Evolutionary conservation across 2,329 filamentous ascomycete species (phyloP), one percentile per base, ranked within the genome.

Genomic region (Tolypocladium inflatum): DNA sequence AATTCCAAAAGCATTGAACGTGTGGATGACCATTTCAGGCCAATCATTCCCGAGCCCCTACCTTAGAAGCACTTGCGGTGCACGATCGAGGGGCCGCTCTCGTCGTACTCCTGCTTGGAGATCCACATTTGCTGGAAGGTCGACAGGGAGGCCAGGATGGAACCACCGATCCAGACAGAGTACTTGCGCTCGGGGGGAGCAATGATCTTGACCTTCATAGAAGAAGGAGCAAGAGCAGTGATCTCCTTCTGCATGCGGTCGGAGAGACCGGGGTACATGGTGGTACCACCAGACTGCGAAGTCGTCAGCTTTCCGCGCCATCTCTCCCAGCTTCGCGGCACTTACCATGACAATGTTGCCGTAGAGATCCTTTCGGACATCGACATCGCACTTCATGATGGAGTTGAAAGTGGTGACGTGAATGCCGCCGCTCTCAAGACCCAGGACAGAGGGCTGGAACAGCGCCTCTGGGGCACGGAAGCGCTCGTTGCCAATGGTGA

Each of bases 111-210:
- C 84, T 99, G 94, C 91, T 99, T 99, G 73, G 94, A 99, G 88
- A 99, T 97, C 94, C 94, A 99, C 94, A 99, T 99, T 84, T 99
- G 94, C 86, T 99, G 94, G 93, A 99, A 99, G 80, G 94, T 99
- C 70, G 94, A 99, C 73, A 99, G 90, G 66, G 94, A 99, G 71
- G 94, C 94, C 74, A 99, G 83, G 82, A 99, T 99, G 79, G 94
- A 99, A 87, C 94, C 94, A 94, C 94, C 94, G 78, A 99, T 99
- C 94, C 94, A 99, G 85, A 99, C 94, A 65, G 94, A 97, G 91
- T 99, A 99, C 87, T 99, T 99, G 82, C 94, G 91, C 90, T 99
- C 94, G 69, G 94, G 94, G 71, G 94, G 94, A 82, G 94, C 94
- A 77, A 99, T 97, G 82, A 99, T 97, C 90, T 97, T 97, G 87